Evolutionary conservation across 257 asterid genomes (phyloP), one percentile per base, ranked within the genome.

Genomic region (Anisodus tanguticus): DNA sequence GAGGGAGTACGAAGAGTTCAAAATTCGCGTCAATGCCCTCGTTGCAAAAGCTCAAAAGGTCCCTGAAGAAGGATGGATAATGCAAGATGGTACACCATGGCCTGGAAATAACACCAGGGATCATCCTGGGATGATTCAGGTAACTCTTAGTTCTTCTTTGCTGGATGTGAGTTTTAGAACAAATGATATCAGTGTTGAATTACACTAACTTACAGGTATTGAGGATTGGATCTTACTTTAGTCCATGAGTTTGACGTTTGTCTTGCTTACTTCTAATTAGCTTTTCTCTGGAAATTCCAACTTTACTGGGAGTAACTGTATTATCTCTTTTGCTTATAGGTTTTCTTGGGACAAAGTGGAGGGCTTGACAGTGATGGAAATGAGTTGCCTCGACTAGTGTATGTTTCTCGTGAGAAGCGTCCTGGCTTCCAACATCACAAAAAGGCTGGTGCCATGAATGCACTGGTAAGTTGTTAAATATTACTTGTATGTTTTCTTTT

Each of bases 31-130:
- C 86, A 95, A 95, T 76, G 92, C 92, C 5, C 95, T 95, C 15
- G 98, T 95, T 78, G 92, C 98, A 81, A 95, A 94, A 87, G 98
- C 98, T 82, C 93, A 85, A 91, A 95, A 95, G 86, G 89, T 94
- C 82, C 98, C 98, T 86, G 98, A 95, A 83, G 98, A 94, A 88
- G 98, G 98, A 77, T 95, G 98, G 98, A 90, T 91, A 85, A 95
- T 95, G 98, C 98, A 95, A 90, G 98, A 95, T 86, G 98, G 98
- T 80, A 95, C 98, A 80, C 98, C 98, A 3, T 95, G 98, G 98
- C 98, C 98, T 86, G 98, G 98, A 88, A 94, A 95, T 90, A 94
- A 95, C 90, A 93, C 90, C 83, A 91, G 98, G 88, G 98, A 95
- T 90, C 98, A 95, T 91, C 98, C 98, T 17, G 98, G 98, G 87